Percentiles rank a stretch among this genome's conserved stretches.
Conservation (phyloP, 2,329 filamentous ascomycete species). For the Shiraia sp. region DNA sequence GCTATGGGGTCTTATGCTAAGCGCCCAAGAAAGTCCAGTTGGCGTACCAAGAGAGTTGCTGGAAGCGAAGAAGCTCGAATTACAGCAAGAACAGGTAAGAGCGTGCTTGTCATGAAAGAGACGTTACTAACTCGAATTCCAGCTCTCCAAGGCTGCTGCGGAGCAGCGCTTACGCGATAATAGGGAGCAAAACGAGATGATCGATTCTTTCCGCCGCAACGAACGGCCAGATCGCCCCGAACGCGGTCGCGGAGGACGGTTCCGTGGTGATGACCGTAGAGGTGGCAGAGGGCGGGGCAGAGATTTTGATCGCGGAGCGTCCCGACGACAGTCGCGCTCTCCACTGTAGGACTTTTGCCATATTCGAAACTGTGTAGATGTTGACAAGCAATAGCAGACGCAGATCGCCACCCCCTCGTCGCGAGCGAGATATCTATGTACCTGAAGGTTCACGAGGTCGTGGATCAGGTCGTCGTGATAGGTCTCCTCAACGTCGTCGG, state of each 20-base stretch:
- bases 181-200: constrained; percentile 63
- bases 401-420: constrained; percentile 52
- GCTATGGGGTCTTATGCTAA: constrained; percentile 87
- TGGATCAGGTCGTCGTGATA: constrained; percentile 41
- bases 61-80: constrained; percentile 93
- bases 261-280: constrained; percentile 52
- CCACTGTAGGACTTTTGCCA: constrained; percentile 42
- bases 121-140: constrained; percentile 49
- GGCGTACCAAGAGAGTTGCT: constrained; percentile 93
- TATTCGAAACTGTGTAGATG: neutral
- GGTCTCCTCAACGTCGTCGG: constrained; percentile 38
- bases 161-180: constrained; percentile 72
- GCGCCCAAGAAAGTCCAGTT: constrained; percentile 83
- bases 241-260: constrained; percentile 51
- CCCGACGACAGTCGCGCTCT: constrained; percentile 55
- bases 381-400: constrained; percentile 47
- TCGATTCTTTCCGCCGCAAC: constrained; percentile 68
- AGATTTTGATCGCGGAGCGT: constrained; percentile 54
- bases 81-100: constrained; percentile 89
- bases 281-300: constrained; percentile 43
- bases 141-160: constrained; percentile 80
- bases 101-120: neutral
- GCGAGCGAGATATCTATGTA: constrained; percentile 62
- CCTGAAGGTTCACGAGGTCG: constrained; percentile 51
- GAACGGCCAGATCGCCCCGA: constrained; percentile 56